A percentile compares a stretch with the other conserved stretches of the same genome.
phyloP scores from a whole-genome alignment of 805 yeast genomes.

The Candida ficus region DNA sequence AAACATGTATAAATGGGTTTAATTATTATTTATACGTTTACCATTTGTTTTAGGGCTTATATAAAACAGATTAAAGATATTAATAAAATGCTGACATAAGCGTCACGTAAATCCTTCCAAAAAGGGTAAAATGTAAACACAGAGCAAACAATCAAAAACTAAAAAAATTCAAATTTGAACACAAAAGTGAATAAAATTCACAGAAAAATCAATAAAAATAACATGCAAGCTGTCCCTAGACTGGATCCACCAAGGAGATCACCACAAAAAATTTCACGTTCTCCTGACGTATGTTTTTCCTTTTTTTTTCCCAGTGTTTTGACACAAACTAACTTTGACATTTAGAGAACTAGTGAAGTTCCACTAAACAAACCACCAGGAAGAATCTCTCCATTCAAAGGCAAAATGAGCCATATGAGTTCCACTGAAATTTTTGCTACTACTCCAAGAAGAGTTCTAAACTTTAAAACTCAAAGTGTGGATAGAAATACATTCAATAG shows the following conservation, averaged over 20 bases:
- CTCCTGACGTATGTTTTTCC: neutral
- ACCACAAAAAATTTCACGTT: neutral
- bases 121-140: conserved; percentile 11
- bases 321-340: no score
- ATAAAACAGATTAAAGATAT: no score
- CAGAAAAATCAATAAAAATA: neutral
- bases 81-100: neutral
- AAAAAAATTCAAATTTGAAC: neutral
- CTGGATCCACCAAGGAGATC: neutral
- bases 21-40: no score
- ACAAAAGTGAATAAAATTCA: neutral
- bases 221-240: neutral
- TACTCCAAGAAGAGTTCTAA: conserved; percentile 27
- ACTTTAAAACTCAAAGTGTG: conserved; percentile 24
- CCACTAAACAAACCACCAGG: conserved; percentile 18
- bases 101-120: neutral
- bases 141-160: neutral
- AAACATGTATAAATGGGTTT: no score
- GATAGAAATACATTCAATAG: conserved; percentile 20
- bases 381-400: conserved; percentile 24
- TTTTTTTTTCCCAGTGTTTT: neutral
- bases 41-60: no score
- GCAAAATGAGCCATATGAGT: conserved; percentile 11
- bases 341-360: no score
- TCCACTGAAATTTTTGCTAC: conserved; percentile 17